Conservation (phyloP, 106 monocot species). For the Dendrobium huoshanense region DNA sequence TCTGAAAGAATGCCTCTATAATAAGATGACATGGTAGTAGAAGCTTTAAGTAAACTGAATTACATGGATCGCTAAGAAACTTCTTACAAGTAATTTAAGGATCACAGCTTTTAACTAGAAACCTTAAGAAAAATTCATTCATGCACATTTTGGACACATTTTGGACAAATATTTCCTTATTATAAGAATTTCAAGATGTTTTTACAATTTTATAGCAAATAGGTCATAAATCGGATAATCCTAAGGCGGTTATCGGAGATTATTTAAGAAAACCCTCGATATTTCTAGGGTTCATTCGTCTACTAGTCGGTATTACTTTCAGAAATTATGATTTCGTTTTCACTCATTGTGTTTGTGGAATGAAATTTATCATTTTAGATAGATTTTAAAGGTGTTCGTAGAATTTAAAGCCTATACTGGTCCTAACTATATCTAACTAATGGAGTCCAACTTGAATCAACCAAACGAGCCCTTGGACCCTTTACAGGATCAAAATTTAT, state of each 20-base stretch:
- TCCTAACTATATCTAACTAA: neutral
- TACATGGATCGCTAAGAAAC: too few species aligned
- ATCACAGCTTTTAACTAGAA: too few species aligned
- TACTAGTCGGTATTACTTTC: neutral
- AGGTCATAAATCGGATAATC: neutral
- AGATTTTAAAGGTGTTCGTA: neutral
- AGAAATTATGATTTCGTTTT: neutral
- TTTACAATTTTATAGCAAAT: too few species aligned
- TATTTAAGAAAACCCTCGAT: neutral
- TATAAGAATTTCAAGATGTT: too few species aligned
- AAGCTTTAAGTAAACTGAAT: too few species aligned
- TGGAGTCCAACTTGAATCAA: neutral
- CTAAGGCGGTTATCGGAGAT: neutral
- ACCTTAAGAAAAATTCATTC: too few species aligned
- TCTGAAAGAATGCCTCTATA: too few species aligned
- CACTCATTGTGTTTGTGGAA: neutral
- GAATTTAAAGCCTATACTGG: neutral
- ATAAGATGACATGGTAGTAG: too few species aligned
- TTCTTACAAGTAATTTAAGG: too few species aligned
- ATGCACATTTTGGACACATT: too few species aligned
- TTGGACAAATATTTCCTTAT: too few species aligned
- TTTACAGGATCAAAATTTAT: too few species aligned
- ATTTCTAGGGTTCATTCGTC: neutral
- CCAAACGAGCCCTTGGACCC: neutral
- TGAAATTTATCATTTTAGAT: neutral